These are phyloP conservation scores for Fraxinus sp. DNA, from an alignment of 305 asterid genomes.

Conservation along the genomic window DNA sequence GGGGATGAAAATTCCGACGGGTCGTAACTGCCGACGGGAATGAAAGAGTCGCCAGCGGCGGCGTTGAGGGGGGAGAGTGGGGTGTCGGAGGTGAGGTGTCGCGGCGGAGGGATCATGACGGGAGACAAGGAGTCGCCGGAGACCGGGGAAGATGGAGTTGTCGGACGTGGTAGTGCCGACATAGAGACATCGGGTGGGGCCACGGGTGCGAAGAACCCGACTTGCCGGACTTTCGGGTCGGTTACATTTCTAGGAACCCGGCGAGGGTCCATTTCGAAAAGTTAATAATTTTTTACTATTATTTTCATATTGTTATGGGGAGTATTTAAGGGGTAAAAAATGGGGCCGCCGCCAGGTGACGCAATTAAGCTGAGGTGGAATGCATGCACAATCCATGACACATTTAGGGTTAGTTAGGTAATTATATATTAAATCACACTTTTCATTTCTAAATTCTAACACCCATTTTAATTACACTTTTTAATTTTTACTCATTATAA, in stretches of 20 bases:
- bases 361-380: too few species aligned
- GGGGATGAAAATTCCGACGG: slow-evolving; percentile 58
- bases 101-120: slow-evolving; percentile 96
- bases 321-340: neutral
- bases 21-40: slow-evolving; percentile 23
- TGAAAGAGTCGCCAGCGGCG: neutral
- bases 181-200: slow-evolving; percentile 49
- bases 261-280: slow-evolving; percentile 53
- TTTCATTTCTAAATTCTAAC: too few species aligned
- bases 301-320: neutral
- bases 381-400: too few species aligned
- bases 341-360: neutral
- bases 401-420: too few species aligned
- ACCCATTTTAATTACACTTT: too few species aligned
- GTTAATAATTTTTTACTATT: neutral
- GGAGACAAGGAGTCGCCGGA: slow-evolving; percentile 77
- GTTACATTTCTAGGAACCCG: slow-evolving; percentile 62
- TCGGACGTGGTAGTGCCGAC: slow-evolving; percentile 43
- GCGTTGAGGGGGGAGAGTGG: slow-evolving; percentile 26
- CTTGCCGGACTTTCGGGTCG: slow-evolving; percentile 80
- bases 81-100: slow-evolving; percentile 60
- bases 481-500: too few species aligned
- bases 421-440: too few species aligned
- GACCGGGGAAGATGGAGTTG: slow-evolving; percentile 44
- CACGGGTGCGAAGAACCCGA: slow-evolving; percentile 50